A percentile compares a stretch with the other conserved stretches of the same genome.
Conservation (phyloP, 371 early-diverging fungal species). For the Choanephora cucurbitarum region DNA sequence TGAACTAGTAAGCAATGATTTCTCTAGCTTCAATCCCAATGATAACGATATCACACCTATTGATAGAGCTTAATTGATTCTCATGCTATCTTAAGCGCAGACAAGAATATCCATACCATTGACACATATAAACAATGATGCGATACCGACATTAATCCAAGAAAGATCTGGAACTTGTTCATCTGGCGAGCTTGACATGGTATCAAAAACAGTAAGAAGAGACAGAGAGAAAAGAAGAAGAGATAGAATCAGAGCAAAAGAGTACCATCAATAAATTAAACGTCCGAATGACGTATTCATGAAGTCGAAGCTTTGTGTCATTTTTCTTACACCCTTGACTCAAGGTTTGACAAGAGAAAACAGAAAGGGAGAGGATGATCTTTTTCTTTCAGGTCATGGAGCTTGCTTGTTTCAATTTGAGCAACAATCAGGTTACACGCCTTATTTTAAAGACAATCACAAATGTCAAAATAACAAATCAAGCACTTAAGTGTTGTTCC, state of each 20-base stretch:
- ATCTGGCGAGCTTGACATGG: neutral
- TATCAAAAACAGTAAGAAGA: neutral
- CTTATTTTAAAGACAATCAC: too few relatives aligned
- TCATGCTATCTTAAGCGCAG: neutral
- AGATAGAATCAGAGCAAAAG: neutral
- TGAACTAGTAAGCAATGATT: conserved; percentile 62
- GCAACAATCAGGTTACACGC: too few relatives aligned
- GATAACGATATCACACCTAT: conserved; percentile 58
- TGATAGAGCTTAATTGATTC: neutral
- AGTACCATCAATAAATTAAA: neutral
- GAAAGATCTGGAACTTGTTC: conserved; percentile 19
- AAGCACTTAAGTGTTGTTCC: too few relatives aligned
- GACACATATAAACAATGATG: conserved; percentile 42
- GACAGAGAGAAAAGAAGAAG: neutral
- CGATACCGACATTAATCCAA: conserved; percentile 48
- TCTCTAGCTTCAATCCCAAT: conserved; percentile 63
- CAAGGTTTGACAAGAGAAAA: neutral
- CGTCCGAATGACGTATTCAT: conserved; percentile 15
- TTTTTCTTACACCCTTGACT: too few relatives aligned
- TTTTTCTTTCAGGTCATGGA: too few relatives aligned
- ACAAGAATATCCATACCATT: conserved; percentile 37
- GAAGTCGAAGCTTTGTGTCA: neutral
- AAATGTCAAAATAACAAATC: too few relatives aligned
- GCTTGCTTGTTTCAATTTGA: too few relatives aligned
- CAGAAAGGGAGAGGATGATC: neutral